Percentiles rank a stretch among this genome's conserved stretches.
phyloP scores from a whole-genome alignment of 2,329 filamentous ascomycete genomes.

The Hysterium pulicare region DNA sequence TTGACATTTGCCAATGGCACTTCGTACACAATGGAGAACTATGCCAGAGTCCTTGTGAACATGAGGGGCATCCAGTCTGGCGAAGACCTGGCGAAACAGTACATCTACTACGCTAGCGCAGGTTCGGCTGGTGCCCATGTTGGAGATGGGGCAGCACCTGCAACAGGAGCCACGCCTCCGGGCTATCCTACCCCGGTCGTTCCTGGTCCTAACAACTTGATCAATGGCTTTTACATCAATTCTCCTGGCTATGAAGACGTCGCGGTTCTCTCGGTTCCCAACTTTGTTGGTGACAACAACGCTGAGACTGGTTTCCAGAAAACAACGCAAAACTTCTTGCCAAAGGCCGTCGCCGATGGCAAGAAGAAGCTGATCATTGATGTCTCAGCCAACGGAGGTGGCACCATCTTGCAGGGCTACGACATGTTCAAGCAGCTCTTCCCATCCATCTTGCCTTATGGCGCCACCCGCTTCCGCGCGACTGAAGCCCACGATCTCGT shows the following conservation, averaged over 20 bases:
- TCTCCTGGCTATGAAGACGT: constrained; percentile 43
- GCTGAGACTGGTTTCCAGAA: constrained; percentile 34
- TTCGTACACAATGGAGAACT: constrained; percentile 40
- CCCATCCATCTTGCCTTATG: constrained; percentile 49
- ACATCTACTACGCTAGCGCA: constrained; percentile 29
- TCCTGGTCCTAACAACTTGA: constrained; percentile 37
- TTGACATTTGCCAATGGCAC: constrained; percentile 47
- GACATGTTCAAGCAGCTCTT: constrained; percentile 60
- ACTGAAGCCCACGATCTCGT: constrained; percentile 46
- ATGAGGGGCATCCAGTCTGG: constrained; percentile 42
- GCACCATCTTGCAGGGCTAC: constrained; percentile 57
- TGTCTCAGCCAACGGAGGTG: constrained; percentile 58
- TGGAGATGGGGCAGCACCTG: constrained; percentile 8
- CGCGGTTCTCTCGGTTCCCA: constrained; percentile 43
- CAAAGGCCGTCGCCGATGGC: constrained; percentile 44
- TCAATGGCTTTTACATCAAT: constrained; percentile 46
- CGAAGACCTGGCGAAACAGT: constrained; percentile 38
- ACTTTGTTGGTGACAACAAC: constrained; percentile 33
- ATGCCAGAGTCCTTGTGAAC: constrained; percentile 36
- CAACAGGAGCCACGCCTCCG: constrained; percentile 22
- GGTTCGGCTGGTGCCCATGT: constrained; percentile 2
- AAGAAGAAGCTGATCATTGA: constrained; percentile 62
- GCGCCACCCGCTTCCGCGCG: constrained; percentile 52
- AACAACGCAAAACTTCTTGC: constrained; percentile 40
- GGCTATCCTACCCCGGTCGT: constrained; percentile 44